Evolutionary conservation across 257 asterid species (phyloP), one percentile per base, ranked within the genome.

Genomic region (Fraxinus cuspidata): DNA sequence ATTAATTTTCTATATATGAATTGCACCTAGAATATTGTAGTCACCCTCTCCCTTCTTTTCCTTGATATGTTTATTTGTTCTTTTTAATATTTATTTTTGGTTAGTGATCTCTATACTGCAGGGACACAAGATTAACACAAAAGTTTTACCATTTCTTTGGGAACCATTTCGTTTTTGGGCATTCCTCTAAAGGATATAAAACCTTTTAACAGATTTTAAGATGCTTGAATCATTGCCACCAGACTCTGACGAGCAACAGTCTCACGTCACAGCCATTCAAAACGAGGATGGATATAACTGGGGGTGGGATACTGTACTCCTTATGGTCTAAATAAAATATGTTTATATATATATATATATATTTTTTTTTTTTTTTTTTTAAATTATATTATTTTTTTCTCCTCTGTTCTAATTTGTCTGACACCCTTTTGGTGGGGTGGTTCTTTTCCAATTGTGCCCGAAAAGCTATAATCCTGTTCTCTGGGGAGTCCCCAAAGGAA

Each of bases 401-500:
- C 60, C 66, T 27, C 58, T 76, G 31, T 74, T 78, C 51, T 66
- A 19, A 16, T 23, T 70, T 76, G 68, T 38, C 47, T 28, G 74
- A 29, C 53, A 49, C 40, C 71, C 31, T 34, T 85, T 79, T 81
- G 75, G 69, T 75, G 78, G 68, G 75, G 11, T 60, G 76, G 60
- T 80, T 75, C 73, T 80, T 77, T 72, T 72, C 35, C 71, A 38
- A 47, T 77, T 65, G 60, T 80, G 76, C 77, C 65, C 84, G 80
- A 78, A 86, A 86, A 94, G 98, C 69, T 94, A 94, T 86, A 91
- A 94, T 69, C 99, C 99, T 81, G 94, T 92, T 79, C 90, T 94
- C 32, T 94, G 97, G 97, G 96, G 98, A 76, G 98, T 94, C 63
- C 99, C 99, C 23, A 92, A 94, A 86, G 99, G 99, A 86, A 92